These are phyloP conservation scores for Salvia rosmarinus DNA, from an alignment of 257 asterid species.

Conservation along the genomic window DNA sequence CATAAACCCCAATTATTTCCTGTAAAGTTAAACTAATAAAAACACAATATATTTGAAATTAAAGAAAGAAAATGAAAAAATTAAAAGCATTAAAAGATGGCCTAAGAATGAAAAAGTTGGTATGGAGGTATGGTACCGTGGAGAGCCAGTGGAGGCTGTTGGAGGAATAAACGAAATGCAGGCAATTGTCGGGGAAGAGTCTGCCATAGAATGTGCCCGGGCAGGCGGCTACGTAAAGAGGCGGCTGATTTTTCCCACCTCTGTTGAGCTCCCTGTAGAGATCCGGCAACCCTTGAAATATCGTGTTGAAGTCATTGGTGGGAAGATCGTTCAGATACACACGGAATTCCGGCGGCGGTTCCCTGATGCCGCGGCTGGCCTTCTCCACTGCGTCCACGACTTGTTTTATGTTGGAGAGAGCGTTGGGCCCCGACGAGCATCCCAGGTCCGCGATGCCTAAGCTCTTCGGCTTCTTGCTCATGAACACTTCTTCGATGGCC, in stretches of 20 bases:
- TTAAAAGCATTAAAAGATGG: no score
- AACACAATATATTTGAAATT: no score
- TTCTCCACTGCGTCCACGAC: conserved; percentile 48
- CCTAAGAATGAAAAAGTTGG: no score
- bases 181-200: conserved; percentile 61
- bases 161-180: conserved; percentile 75
- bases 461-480: conserved; percentile 59
- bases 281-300: conserved; percentile 76
- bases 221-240: conserved; percentile 67
- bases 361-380: conserved; percentile 21
- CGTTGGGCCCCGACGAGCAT: conserved; percentile 83
- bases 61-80: no score
- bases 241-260: conserved; percentile 33
- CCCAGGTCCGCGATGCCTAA: conserved; percentile 88
- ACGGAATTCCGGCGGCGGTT: conserved; percentile 58
- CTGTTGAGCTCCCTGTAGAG: conserved; percentile 49
- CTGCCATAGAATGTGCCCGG: conserved; percentile 91
- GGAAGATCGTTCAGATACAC: conserved; percentile 81
- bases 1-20: no score
- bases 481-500: conserved; percentile 47
- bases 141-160: conserved; percentile 94
- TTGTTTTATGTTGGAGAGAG: conserved; percentile 63
- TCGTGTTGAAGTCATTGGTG: conserved; percentile 76
- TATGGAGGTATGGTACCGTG: conserved; percentile 39
- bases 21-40: no score